Evolutionary conservation across 495 filamentous ascomycete genomes (phyloP).

Genomic region (Penicillium lividum): DNA sequence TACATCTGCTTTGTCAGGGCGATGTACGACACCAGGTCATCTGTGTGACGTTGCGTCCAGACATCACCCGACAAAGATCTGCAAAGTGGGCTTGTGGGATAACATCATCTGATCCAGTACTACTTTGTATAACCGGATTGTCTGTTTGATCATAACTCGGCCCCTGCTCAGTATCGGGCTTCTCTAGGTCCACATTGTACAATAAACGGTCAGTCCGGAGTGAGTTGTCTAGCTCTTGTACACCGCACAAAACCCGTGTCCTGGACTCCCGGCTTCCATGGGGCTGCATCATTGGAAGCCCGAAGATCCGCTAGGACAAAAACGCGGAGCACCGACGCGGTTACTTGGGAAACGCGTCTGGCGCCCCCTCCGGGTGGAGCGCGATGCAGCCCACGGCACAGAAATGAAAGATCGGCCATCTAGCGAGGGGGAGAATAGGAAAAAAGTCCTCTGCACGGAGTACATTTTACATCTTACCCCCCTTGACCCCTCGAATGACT

Average conservation of each 20-base stretch:
- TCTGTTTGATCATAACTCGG: not conserved
- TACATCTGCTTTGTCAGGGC: not conserved
- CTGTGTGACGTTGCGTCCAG: conserved; percentile 16
- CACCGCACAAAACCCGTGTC: conserved; percentile 22
- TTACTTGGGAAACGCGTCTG: conserved; percentile 38
- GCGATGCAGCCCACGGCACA: conserved; percentile 13
- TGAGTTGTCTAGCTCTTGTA: conserved; percentile 17
- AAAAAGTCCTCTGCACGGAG: not conserved
- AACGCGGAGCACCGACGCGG: conserved; percentile 31
- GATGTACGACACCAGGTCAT: conserved; percentile 10
- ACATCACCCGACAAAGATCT: conserved; percentile 29
- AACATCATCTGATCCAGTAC: conserved; percentile 23
- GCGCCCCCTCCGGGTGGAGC: conserved; percentile 17
- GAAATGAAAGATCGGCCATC: conserved; percentile 10
- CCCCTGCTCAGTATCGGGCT: not conserved
- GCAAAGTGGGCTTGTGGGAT: conserved; percentile 9
- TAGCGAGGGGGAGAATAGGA: not conserved
- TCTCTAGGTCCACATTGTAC: conserved; percentile 1
- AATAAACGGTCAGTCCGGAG: conserved; percentile 4
- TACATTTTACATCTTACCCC: not conserved
- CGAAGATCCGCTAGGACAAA: conserved; percentile 22
- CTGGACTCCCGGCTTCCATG: conserved; percentile 24
- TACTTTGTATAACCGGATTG: conserved; percentile 3
- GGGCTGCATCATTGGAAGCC: conserved; percentile 26
- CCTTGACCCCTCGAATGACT: conserved; percentile 5